These are phyloP conservation scores for Penicillium canescens DNA, from an alignment of 495 filamentous ascomycete genomes.

Conservation along the genomic window DNA sequence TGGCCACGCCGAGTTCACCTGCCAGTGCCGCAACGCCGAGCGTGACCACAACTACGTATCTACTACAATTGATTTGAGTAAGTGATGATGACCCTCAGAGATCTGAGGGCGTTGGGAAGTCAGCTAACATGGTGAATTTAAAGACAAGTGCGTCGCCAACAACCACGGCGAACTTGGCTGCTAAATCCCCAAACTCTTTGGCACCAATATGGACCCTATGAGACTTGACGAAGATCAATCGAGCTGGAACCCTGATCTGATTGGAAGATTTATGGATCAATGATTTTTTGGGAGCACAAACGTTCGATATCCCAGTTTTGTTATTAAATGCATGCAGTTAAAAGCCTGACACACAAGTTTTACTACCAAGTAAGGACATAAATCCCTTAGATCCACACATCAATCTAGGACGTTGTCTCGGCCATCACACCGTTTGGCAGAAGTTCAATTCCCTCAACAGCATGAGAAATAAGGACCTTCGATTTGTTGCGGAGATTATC, in stretches of 20 bases:
- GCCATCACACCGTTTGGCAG: slow-evolving; percentile 26
- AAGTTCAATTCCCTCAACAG: slow-evolving; percentile 31
- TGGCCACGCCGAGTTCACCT: slow-evolving; percentile 17
- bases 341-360: too few relatives aligned
- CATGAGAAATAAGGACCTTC: slow-evolving; percentile 30
- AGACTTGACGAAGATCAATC: too few relatives aligned
- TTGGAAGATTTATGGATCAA: too few relatives aligned
- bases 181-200: slow-evolving; percentile 2
- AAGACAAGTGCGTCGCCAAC: slow-evolving; percentile 26
- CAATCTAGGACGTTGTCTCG: slow-evolving; percentile 34
- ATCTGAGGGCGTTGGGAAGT: neutral
- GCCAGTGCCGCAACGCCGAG: slow-evolving; percentile 19
- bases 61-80: slow-evolving; percentile 20
- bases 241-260: too few relatives aligned
- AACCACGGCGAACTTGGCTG: slow-evolving; percentile 22
- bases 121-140: neutral
- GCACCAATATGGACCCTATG: neutral
- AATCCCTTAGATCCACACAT: too few relatives aligned
- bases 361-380: too few relatives aligned
- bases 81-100: neutral
- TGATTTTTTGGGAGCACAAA: too few relatives aligned
- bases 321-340: too few relatives aligned
- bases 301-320: too few relatives aligned
- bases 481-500: slow-evolving; percentile 34
- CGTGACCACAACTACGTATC: slow-evolving; percentile 13